Conservation (phyloP, 2,329 filamentous ascomycete genomes). For the Sarocladium strictum region DNA sequence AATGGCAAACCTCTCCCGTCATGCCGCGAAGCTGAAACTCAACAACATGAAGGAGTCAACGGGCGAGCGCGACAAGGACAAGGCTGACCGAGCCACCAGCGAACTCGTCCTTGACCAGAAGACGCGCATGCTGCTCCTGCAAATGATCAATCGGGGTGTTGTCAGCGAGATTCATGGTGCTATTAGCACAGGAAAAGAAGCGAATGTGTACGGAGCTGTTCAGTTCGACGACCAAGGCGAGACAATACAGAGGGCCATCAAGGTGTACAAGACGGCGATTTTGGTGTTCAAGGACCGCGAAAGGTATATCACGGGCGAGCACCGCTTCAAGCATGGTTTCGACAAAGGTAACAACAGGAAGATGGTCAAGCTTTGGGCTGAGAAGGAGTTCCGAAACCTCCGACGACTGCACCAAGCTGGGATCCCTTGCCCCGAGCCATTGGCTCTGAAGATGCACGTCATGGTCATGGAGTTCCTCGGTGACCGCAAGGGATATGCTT, state of each 20-base stretch:
- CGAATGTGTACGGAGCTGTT: slow-evolving; percentile 93
- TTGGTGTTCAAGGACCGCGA: slow-evolving; percentile 97
- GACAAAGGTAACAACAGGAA: slow-evolving; percentile 92
- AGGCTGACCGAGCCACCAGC: slow-evolving; percentile 85
- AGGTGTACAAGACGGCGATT: slow-evolving; percentile 98
- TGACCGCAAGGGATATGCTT: slow-evolving; percentile 78
- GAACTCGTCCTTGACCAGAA: slow-evolving; percentile 93
- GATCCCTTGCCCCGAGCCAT: slow-evolving; percentile 84
- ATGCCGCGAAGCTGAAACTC: slow-evolving; percentile 80
- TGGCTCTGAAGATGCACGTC: slow-evolving; percentile 88
- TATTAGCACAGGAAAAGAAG: slow-evolving; percentile 94
- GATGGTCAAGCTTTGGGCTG: slow-evolving; percentile 98
- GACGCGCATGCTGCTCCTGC: slow-evolving; percentile 90
- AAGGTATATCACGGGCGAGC: slow-evolving; percentile 91
- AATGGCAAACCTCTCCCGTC: slow-evolving; percentile 73
- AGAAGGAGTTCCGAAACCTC: slow-evolving; percentile 96
- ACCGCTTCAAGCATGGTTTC: slow-evolving; percentile 82
- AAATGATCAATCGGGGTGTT: slow-evolving; percentile 89
- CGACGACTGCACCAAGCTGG: slow-evolving; percentile 76
- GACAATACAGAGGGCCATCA: slow-evolving; percentile 76
- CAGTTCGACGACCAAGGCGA: slow-evolving; percentile 50
- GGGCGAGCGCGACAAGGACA: slow-evolving; percentile 64
- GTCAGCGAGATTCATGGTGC: slow-evolving; percentile 92
- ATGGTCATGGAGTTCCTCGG: slow-evolving; percentile 93
- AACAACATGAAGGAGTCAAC: slow-evolving; percentile 53